Evolutionary conservation across 169 alveolate genomes (phyloP).

Genomic region (Babesia sp.): DNA sequence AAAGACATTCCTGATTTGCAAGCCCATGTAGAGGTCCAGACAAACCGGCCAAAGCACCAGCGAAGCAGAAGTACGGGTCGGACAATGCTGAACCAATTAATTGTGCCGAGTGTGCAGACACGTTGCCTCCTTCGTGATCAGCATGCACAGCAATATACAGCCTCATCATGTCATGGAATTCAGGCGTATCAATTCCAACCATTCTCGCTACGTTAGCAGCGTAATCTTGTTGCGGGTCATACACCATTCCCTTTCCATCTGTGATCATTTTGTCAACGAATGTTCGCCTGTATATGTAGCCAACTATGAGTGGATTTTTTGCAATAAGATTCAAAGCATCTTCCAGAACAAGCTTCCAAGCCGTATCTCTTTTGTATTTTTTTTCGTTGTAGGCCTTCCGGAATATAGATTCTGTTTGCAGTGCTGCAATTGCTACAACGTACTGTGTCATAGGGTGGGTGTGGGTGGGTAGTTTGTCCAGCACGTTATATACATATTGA

Average conservation of each 20-base stretch:
- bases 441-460: constrained; percentile 95
- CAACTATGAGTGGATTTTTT: constrained; percentile 68
- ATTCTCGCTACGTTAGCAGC: constrained; percentile 74
- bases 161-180: constrained; percentile 71
- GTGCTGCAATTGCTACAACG: constrained; percentile 85
- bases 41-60: constrained; percentile 89
- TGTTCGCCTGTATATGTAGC: constrained; percentile 75
- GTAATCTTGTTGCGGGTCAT: constrained; percentile 73
- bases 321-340: constrained; percentile 85
- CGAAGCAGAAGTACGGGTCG: constrained; percentile 89
- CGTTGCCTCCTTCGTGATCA: constrained; percentile 95
- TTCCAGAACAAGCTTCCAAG: constrained; percentile 88
- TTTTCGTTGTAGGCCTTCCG: constrained; percentile 75
- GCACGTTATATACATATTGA: constrained; percentile 75
- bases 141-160: constrained; percentile 82
- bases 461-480: constrained; percentile 82
- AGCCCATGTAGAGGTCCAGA: constrained; percentile 95
- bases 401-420: constrained; percentile 84
- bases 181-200: constrained; percentile 65
- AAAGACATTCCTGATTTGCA: constrained; percentile 93
- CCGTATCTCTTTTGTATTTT: constrained; percentile 77
- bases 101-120: constrained; percentile 92
- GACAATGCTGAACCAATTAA: constrained; percentile 91
- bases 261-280: constrained; percentile 68
- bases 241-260: constrained; percentile 70